Base-by-base conservation (phyloP, 495 filamentous ascomycete genomes). In the Podospora pseudocomata region DNA sequence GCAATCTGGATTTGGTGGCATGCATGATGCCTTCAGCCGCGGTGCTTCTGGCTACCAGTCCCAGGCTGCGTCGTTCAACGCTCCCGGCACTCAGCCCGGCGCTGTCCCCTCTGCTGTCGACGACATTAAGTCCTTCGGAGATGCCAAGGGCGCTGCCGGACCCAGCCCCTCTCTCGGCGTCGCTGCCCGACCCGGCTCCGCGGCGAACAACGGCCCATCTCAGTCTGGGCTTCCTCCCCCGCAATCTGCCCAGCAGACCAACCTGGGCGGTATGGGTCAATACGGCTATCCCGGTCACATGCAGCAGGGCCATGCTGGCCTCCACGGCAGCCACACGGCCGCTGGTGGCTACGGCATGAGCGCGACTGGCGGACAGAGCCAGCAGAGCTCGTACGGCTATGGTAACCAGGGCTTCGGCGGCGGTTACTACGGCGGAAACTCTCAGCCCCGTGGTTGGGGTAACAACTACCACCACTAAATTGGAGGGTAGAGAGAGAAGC, bases 121-220 rank as follows among this genome's bases (percentile, higher is more conserved):
- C 72, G 80, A 90, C 2, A 79, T 94, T 74, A 96, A 96, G 83
- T 86, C 87, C 19, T 89, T 89, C 53, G 89, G 91, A 32, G 77
- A 84, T 27, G 81, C 88, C 65, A 95, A 96, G 80, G 72, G 78
- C 73, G 80, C 88, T 44, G 84, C 85, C 56, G 92, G 92, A 5
- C 93, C 93, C 3, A 96, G 92, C 78, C 93, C 93, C 32, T 92
- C 92, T 6, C 86, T 96, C 30, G 88, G 87, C 32, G 90, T 92
- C 73, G 89, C 91, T 49, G 88, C 86, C 39, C 90, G 93, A 66
- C 93, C 93, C 18, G 92, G 92, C 20, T 96, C 93, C 39, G 92
- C 93, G 16, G 89, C 90, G 16, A 95, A 93, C 78, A 89, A 85
- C 69, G 85, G 84, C 16, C 86, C 87, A 19, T 86, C 85, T 6